A percentile compares a stretch with the other conserved stretches of the same genome.
These are phyloP conservation scores for Actinidia arguta DNA, from an alignment of 179 eudicot species.

Conservation along the genomic window DNA sequence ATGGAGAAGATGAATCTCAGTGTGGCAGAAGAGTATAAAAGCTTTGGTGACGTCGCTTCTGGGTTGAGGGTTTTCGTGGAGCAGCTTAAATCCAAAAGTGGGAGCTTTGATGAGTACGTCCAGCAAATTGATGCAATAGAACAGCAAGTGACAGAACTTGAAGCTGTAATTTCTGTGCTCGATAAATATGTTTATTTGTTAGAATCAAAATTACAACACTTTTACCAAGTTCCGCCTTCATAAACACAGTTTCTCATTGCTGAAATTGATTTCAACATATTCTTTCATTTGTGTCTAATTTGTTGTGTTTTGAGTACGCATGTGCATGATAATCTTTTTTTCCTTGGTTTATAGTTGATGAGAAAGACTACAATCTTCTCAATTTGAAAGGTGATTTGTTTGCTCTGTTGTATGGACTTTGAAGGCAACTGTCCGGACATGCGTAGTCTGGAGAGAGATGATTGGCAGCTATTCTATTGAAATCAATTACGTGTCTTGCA, in stretches of 20 bases:
- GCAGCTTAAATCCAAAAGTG: conserved; percentile 80
- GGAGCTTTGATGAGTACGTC: conserved; percentile 77
- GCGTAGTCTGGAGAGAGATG: no score
- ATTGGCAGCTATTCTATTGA: neutral
- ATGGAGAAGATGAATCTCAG: conserved; percentile 93
- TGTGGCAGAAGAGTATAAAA: conserved; percentile 92
- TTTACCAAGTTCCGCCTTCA: conserved; percentile 63
- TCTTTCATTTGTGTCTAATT: neutral
- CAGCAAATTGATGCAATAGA: conserved; percentile 91
- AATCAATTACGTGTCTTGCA: neutral
- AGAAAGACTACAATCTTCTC: neutral
- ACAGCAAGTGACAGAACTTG: conserved; percentile 88
- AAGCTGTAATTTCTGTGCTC: conserved; percentile 94
- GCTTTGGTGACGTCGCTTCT: conserved; percentile 84
- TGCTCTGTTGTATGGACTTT: neutral
- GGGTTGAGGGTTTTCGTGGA: conserved; percentile 96
- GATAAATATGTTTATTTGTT: conserved; percentile 76
- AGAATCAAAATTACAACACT: conserved; percentile 78
- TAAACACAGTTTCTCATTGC: conserved; percentile 14
- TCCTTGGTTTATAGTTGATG: neutral
- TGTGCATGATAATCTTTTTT: neutral
- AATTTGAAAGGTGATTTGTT: no score
- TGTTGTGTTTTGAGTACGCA: neutral
- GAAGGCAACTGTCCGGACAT: neutral
- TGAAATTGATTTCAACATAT: neutral